Evolutionary conservation across 768 basidiomycete species (phyloP), one percentile per base, ranked within the genome.

Genomic region (Gelatoporia subvermispora): DNA sequence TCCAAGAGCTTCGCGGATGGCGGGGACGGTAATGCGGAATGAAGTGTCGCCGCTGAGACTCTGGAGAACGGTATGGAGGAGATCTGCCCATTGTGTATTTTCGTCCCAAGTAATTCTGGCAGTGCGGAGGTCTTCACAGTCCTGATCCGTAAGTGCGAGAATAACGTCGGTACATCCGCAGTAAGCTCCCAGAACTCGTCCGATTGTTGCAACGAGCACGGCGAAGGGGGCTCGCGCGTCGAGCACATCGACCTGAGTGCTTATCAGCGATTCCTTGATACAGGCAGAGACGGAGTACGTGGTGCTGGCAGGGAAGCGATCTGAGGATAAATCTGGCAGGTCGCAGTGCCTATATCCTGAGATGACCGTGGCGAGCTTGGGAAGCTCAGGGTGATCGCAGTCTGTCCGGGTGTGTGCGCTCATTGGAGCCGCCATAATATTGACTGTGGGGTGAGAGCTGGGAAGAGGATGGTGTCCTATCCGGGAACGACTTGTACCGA

Each of bases 261-360:
- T 7, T 5, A 31, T 31, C 7, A 31, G 28, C 28, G 28, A 13
- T 13, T 31, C 28, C 28, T 31, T 31, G 7, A 31, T 4, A 55
- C 8, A 36, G 50, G 44, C 22, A 42, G 50, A 51, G 34, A 43
- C 25, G 10, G 50, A 43, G 25, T 48, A 47, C n/a, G 42, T 21
- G 3, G 41, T 22, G 34, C 43, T 47, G 21, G 54, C 47, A n/a
- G 54, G 45, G 45, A 49, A 52, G 31, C 54, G 54, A 24, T 48
- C 47, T 4, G 50, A 48, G n/a, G 54, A 55, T 22, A 55, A 50
- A 45, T 55, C 54, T 35, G 54, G 54, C 48, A 55, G 50, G 40
- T 55, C 54, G 13, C 48, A 43, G 31, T 51, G 54, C 18, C 45
- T 55, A 35, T 55, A 55, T n/a, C 45, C 50, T 43, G 50, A 25